Conservation (phyloP, 2,329 filamentous ascomycete genomes). For the Dothidotthia symphoricarpi region DNA sequence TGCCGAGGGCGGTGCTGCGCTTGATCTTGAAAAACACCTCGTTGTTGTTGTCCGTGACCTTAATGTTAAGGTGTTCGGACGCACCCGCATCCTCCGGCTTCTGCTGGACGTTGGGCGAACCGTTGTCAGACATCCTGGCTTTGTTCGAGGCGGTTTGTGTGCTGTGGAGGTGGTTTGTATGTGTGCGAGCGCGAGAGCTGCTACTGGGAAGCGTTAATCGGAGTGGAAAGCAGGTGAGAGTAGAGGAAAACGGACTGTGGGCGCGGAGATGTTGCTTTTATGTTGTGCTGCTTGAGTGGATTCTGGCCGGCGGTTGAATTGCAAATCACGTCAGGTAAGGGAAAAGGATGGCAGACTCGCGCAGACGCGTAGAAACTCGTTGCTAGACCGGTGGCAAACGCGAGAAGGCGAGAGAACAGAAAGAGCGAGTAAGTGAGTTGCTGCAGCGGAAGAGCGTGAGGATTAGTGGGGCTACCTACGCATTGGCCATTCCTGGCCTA, state of each 20-base stretch:
- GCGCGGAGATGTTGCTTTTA: conserved; percentile 23
- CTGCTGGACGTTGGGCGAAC: conserved; percentile 42
- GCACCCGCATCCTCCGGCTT: conserved; percentile 49
- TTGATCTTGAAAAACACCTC: conserved; percentile 99
- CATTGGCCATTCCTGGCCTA: conserved; percentile 20
- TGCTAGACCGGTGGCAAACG: conserved; percentile 28
- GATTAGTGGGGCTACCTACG: conserved; percentile 29
- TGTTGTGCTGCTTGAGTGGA: conserved; percentile 21
- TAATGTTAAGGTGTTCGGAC: conserved; percentile 93
- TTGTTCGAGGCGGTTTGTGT: conserved; percentile 1
- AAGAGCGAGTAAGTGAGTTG: conserved; percentile 25
- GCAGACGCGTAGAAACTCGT: conserved; percentile 17
- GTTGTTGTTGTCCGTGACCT: conserved; percentile 98
- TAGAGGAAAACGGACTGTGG: conserved; percentile 24
- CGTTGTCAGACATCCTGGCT: conserved; percentile 45
- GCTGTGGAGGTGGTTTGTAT: conserved; percentile 2
- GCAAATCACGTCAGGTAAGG: conserved; percentile 13
- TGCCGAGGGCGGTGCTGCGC: conserved; percentile 90
- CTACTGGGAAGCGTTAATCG: conserved; percentile 18
- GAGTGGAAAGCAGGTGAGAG: conserved; percentile 12
- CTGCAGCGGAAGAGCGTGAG: conserved; percentile 18
- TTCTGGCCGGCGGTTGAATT: conserved; percentile 12
- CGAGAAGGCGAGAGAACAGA: conserved; percentile 14
- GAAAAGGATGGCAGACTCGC: conserved; percentile 7
- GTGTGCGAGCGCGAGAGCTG: conserved; percentile 2